phyloP scores from a whole-genome alignment of 305 asterid genomes.

The Ajuga reptans region DNA sequence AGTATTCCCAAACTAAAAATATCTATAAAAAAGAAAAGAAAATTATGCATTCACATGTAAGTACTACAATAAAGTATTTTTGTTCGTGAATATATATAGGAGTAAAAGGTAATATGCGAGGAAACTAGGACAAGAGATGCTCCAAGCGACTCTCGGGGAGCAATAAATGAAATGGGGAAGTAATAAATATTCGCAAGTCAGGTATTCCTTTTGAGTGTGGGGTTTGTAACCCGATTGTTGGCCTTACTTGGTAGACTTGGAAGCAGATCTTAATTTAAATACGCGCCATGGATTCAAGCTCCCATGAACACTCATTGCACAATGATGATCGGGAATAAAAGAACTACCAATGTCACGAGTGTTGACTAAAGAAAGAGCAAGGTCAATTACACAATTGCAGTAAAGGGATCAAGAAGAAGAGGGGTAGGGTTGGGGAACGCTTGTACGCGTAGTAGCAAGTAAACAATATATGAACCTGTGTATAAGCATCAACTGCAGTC shows the following conservation, averaged over 20 bases:
- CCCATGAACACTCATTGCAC: not conserved
- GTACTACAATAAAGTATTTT: not conserved
- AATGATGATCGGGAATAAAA: not conserved
- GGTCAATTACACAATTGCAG: not conserved
- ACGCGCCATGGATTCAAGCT: not conserved
- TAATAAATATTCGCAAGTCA: not conserved
- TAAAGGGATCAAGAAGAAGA: not conserved
- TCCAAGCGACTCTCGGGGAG: too few species aligned
- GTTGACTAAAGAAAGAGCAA: not conserved
- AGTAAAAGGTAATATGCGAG: not conserved
- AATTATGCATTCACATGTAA: not conserved
- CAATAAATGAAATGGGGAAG: not conserved
- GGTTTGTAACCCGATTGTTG: not conserved
- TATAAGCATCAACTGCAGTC: constrained; percentile 73
- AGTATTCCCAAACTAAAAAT: not conserved
- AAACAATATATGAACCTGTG: constrained; percentile 50
- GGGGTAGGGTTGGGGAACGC: not conserved
- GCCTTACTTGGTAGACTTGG: not conserved
- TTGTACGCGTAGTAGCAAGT: not conserved
- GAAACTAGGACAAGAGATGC: not conserved
- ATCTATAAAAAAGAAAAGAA: too few species aligned
- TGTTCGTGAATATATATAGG: not conserved
- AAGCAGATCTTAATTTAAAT: not conserved
- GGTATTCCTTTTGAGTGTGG: not conserved
- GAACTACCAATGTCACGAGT: not conserved